phyloP scores from a whole-genome alignment of 2,329 filamentous ascomycete species.

The Phialemoniopsis sp. region DNA sequence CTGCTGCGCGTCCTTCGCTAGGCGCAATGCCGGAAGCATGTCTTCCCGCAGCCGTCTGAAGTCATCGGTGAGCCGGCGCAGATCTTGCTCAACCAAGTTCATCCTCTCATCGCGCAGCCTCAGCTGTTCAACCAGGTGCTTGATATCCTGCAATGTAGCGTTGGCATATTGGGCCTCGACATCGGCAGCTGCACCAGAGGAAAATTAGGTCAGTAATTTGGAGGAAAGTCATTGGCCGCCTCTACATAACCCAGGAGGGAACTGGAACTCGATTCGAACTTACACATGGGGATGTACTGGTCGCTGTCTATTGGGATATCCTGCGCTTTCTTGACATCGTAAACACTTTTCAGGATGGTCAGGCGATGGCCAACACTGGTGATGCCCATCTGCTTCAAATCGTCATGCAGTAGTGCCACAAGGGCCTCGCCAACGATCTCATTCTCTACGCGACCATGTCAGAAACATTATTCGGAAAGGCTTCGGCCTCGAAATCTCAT shows the following conservation, averaged over 20 bases:
- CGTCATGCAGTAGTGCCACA: slow-evolving; percentile 83
- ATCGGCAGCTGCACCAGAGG: slow-evolving; percentile 66
- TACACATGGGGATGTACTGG: slow-evolving; percentile 91
- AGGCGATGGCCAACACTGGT: slow-evolving; percentile 89
- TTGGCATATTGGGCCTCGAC: slow-evolving; percentile 79
- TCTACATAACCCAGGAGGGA: neutral
- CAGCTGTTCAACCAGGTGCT: slow-evolving; percentile 84
- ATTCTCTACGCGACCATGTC: slow-evolving; percentile 61
- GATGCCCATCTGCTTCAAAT: slow-evolving; percentile 93
- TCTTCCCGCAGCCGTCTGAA: slow-evolving; percentile 88
- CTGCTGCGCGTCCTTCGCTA: slow-evolving; percentile 88
- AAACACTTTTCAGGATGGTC: slow-evolving; percentile 92
- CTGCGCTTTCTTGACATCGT: slow-evolving; percentile 92
- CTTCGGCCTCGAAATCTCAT: neutral
- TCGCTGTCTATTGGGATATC: slow-evolving; percentile 88
- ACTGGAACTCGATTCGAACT: slow-evolving; percentile 25
- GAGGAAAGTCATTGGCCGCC: too few species aligned
- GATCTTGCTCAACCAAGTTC: slow-evolving; percentile 74
- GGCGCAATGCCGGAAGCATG: slow-evolving; percentile 81
- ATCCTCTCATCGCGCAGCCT: slow-evolving; percentile 89
- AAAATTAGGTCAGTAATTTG: neutral
- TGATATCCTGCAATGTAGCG: slow-evolving; percentile 90
- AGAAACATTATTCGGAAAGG: neutral
- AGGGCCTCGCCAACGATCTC: slow-evolving; percentile 91
- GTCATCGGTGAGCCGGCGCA: slow-evolving; percentile 81